Conservation (phyloP, 768 basidiomycete genomes). For the Suillus lakei region DNA sequence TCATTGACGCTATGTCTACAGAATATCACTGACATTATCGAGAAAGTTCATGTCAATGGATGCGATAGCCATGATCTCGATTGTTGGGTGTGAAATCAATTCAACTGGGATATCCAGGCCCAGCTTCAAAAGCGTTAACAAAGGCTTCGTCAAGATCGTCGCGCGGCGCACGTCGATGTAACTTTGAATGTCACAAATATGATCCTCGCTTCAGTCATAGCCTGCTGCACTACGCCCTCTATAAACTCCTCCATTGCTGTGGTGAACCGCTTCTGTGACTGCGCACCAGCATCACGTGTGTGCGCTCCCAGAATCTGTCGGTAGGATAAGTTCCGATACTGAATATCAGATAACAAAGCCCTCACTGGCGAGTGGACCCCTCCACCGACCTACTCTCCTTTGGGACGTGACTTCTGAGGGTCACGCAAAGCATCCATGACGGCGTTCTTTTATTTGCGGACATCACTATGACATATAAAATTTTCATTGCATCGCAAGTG, state of each 20-base stretch:
- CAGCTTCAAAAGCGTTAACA: conserved; percentile 41
- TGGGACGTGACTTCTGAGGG: conserved; percentile 9
- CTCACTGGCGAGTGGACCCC: conserved; percentile 13
- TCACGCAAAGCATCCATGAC: conserved; percentile 14
- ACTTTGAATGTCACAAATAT: conserved; percentile 41
- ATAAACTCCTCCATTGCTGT: conserved; percentile 40
- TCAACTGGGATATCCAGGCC: conserved; percentile 45
- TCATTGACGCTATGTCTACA: neutral
- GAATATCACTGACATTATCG: conserved; percentile 7
- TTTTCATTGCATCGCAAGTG: no score
- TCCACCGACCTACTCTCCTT: conserved; percentile 10
- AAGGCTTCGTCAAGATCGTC: conserved; percentile 46
- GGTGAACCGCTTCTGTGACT: conserved; percentile 41
- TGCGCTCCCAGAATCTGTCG: conserved; percentile 9
- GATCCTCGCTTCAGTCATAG: conserved; percentile 40
- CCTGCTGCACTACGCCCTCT: conserved; percentile 45
- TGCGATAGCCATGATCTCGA: conserved; percentile 26
- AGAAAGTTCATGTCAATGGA: conserved; percentile 42
- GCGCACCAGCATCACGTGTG: neutral
- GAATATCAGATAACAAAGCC: neutral
- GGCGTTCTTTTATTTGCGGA: conserved; percentile 5
- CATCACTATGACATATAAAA: no score
- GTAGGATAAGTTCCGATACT: neutral
- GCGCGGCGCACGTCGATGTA: conserved; percentile 47
- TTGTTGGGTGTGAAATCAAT: conserved; percentile 43